Evolutionary conservation across 257 asterid genomes (phyloP).

Genomic region (Solanum neorickii): DNA sequence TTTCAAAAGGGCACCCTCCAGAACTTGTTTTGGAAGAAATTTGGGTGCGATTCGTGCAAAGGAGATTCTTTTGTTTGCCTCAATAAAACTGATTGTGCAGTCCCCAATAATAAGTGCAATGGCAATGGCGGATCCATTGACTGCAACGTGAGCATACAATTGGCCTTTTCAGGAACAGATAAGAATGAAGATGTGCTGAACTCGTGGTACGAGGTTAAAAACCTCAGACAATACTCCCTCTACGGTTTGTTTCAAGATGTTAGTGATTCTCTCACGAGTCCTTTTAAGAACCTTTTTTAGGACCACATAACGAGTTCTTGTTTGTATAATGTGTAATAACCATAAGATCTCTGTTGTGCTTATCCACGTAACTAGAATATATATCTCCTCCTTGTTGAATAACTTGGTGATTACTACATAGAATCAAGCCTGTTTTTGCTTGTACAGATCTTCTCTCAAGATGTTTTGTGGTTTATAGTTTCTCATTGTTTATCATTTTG

Average conservation of each 20-base stretch:
- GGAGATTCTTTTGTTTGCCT: constrained; percentile 55
- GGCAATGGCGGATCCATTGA: constrained; percentile 46
- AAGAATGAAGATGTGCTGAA: constrained; percentile 57
- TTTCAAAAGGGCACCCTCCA: constrained; percentile 72
- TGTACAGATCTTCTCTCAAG: background rate
- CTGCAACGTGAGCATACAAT: constrained; percentile 61
- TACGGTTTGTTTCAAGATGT: constrained; percentile 45
- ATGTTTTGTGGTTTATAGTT: background rate
- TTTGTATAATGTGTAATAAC: background rate
- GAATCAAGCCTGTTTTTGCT: background rate
- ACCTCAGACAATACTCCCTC: constrained; percentile 75
- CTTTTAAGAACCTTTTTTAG: constrained; percentile 49
- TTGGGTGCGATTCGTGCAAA: constrained; percentile 56
- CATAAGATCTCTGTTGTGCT: background rate
- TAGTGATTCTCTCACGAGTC: constrained; percentile 35
- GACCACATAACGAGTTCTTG: background rate
- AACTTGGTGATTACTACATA: background rate
- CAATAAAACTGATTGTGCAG: constrained; percentile 73
- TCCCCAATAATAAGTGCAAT: constrained; percentile 41
- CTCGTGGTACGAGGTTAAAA: constrained; percentile 85
- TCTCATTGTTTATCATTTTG: background rate
- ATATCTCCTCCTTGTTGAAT: background rate
- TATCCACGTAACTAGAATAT: background rate
- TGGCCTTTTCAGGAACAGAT: constrained; percentile 84
- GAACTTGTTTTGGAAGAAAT: constrained; percentile 77